Percentiles rank a stretch among this genome's conserved stretches.
Evolutionary conservation across 192 early-diverging fungal genomes (phyloP).

Genomic region (Coemansia sp.): DNA sequence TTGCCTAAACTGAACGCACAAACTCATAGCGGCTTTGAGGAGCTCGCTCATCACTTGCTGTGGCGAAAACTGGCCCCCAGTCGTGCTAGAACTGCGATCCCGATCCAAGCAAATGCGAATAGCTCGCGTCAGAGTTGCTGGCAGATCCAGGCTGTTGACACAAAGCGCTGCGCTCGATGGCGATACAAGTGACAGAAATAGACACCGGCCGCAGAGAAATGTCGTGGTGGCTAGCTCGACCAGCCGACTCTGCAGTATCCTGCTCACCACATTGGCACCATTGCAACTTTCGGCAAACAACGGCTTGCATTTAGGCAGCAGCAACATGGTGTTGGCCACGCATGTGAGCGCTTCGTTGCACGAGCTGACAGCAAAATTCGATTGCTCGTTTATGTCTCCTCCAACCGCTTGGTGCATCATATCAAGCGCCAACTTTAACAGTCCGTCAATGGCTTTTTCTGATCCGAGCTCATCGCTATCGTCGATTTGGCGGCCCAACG

Average conservation of each 20-base stretch:
- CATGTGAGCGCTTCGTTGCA: slow-evolving; percentile 44
- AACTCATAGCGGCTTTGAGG: slow-evolving; percentile 36
- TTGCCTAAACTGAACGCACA: slow-evolving; percentile 21
- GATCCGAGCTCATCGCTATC: slow-evolving; percentile 16
- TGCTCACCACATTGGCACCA: neutral
- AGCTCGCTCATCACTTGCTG: slow-evolving; percentile 32
- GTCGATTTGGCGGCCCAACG: slow-evolving; percentile 19
- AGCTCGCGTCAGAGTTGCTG: slow-evolving; percentile 5
- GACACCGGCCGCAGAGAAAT: slow-evolving; percentile 37
- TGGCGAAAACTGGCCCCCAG: slow-evolving; percentile 12
- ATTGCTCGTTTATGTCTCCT: neutral
- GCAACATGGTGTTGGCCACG: slow-evolving; percentile 43
- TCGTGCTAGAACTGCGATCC: neutral
- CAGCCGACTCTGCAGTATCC: neutral
- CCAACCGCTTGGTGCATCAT: neutral
- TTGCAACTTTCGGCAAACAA: neutral
- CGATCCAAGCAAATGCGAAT: neutral
- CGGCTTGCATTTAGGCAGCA: slow-evolving; percentile 14
- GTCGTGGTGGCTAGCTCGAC: neutral
- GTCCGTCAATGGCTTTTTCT: slow-evolving; percentile 7
- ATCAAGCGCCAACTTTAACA: slow-evolving; percentile 17
- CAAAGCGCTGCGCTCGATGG: slow-evolving; percentile 4
- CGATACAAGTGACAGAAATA: slow-evolving; percentile 20
- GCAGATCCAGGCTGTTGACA: slow-evolving; percentile 18
- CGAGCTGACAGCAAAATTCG: neutral